These are phyloP conservation scores for Chaetomium fimeti DNA, from an alignment of 495 filamentous ascomycete species.

Conservation along the genomic window DNA sequence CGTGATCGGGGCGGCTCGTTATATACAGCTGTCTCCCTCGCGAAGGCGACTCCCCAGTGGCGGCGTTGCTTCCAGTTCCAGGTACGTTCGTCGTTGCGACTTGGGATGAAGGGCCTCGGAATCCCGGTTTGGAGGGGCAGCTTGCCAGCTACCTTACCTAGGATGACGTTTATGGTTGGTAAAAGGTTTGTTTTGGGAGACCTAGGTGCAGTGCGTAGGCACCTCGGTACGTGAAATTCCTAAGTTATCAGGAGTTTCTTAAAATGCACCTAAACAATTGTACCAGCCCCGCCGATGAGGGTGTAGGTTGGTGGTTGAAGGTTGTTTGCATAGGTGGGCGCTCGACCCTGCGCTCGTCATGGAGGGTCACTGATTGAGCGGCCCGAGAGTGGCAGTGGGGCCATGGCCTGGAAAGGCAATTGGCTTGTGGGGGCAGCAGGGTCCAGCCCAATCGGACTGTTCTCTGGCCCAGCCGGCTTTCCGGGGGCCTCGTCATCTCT, in stretches of 20 bases:
- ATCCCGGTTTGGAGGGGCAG: no score
- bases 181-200: not conserved
- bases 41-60: not conserved
- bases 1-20: not conserved
- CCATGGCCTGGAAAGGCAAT: not conserved
- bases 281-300: not conserved
- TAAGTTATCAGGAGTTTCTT: not conserved
- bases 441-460: not conserved
- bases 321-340: no score
- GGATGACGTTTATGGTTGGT: not conserved
- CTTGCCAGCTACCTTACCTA: no score
- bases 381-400: not conserved
- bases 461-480: not conserved
- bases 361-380: no score
- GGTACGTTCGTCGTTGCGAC: not conserved
- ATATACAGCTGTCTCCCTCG: not conserved
- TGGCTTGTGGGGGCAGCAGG: not conserved
- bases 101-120: not conserved
- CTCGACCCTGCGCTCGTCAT: no score
- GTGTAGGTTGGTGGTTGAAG: not conserved
- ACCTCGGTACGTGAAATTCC: no score
- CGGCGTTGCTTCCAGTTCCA: not conserved
- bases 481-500: constrained; percentile 10
- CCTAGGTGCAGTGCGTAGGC: no score
- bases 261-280: not conserved